Evolutionary conservation across 805 yeast species (phyloP).

Genomic region (Ogataea siamensis): DNA sequence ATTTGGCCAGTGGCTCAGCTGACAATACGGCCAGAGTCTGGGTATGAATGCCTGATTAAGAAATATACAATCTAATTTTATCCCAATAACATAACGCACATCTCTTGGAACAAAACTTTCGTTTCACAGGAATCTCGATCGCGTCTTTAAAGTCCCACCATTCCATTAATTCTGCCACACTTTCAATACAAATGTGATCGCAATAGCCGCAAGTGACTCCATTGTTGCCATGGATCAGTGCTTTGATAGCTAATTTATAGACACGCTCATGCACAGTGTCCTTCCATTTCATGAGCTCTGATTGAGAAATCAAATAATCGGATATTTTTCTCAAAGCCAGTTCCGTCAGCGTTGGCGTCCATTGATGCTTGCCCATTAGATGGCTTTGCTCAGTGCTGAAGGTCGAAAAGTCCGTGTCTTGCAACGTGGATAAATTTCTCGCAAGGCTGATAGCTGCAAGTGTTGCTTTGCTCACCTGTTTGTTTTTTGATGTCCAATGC

Average conservation of each 20-base stretch:
- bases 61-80: constrained; percentile 10
- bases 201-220: constrained; percentile 56
- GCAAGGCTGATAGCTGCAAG: constrained; percentile 27
- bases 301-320: constrained; percentile 49
- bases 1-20: constrained; percentile 62
- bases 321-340: constrained; percentile 49
- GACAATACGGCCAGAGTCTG: constrained; percentile 57
- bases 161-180: constrained; percentile 57
- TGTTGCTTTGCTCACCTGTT: constrained; percentile 23
- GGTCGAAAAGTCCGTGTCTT: constrained; percentile 24
- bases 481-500: constrained; percentile 30
- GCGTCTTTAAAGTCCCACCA: constrained; percentile 66
- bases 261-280: constrained; percentile 42
- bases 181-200: constrained; percentile 46
- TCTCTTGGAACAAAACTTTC: constrained; percentile 53
- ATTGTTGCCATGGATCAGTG: constrained; percentile 50
- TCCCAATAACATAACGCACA: constrained; percentile 41
- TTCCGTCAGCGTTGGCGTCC: constrained; percentile 47
- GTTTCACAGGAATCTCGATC: constrained; percentile 48
- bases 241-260: constrained; percentile 47
- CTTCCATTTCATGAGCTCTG: constrained; percentile 57
- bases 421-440: constrained; percentile 34
- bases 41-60: constrained; percentile 29
- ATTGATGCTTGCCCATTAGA: constrained; percentile 19
- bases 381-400: constrained; percentile 18